Evolutionary conservation across 2,329 filamentous ascomycete species (phyloP), one percentile per base, ranked within the genome.

Genomic region (Hypoxylon sp.): DNA sequence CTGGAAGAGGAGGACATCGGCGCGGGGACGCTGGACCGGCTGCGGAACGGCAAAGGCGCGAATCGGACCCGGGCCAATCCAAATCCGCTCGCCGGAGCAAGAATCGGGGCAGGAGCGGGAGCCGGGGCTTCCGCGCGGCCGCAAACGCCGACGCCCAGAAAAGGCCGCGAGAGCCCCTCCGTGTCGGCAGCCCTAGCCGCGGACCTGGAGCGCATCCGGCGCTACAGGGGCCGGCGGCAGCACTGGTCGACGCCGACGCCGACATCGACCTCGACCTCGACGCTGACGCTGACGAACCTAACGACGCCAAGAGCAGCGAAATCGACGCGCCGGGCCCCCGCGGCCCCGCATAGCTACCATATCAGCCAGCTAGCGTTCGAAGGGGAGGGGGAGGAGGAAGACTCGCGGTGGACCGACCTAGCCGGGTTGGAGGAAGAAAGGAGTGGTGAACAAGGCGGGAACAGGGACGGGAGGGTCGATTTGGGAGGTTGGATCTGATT

Each of bases 311-410:
- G 33, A 51, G 27, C 49, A 51, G 40, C 17, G 40, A 44, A 10
- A 20, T 44, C 40, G 8, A 44, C n/a, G 17, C 40, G 54, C 6
- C 35, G 27, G 14, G 17, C 17, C 11, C 51, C 35, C 35, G 14
- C 13, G 3, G 25, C 60, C 22, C 11, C 31, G 22, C 42, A 25
- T 42, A 25, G 30, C 31, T 70, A 68, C 40, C 56, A 49, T 37
- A 68, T 70, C 46, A 68, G 68, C 55, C 48, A 48, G 22, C 55
- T 70, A 11, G 65, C 48, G 2, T 70, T 70, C 27, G 65, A 71
- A 11, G 65, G 42, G 3, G 53, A 37, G 1, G 50, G 35, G 10
- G 44, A 48, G n/a, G 58, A 42, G 10, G 44, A 48, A 14, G 58
- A 35, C n/a, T 5, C 33, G 51, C 49, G 44, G 17, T 65, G 57